Evolutionary conservation across 192 early-diverging fungal species (phyloP), one percentile per base, ranked within the genome.

Genomic region (Backusella sp.): DNA sequence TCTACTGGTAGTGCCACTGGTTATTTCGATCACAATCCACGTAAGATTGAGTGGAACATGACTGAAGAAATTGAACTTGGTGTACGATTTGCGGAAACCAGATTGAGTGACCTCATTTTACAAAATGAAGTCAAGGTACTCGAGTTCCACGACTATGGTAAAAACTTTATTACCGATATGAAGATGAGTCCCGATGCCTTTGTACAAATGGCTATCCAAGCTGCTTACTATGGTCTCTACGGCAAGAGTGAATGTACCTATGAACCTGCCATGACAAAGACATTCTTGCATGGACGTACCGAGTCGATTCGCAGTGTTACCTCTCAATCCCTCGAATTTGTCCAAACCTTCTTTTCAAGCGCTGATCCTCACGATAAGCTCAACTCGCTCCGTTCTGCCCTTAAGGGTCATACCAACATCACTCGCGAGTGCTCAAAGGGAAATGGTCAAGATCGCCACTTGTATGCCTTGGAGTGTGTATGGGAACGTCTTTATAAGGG

Each of bases 401-500:
- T 88, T 65, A 83, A 81, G 34, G 73, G 85, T 15, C 96, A 97
- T 66, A 79, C 85, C 5, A 78, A 83, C 39, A 84, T 91, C 79
- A 93, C 94, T 67, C 79, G 72, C 14, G 91, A 90, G 1, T 94
- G 93, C n/a, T 83, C 92, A 6, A 75, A 82, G 65, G 96, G 96
- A 23, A 52, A 88, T 44, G 96, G 96, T 53, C 91, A 96, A 69
- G 96, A 98, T 79, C 91, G 96, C 37, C 96, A 98, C 82, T 73
- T 97, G 81, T 90, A 96, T 32, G 95, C 92, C 1, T 89, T 97
- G 23, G 86, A 91, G 68, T 89, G 84, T 71, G 81, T 92, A 80
- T 89, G 79, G 79, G 72, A 86, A n/a, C 74, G 79, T 52, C n/a
- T 82, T 8, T 23, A 82, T 49, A 69, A 77, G 17, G 59, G 66